Conservation (phyloP, 768 basidiomycete species). For the Amanita muscaria region DNA sequence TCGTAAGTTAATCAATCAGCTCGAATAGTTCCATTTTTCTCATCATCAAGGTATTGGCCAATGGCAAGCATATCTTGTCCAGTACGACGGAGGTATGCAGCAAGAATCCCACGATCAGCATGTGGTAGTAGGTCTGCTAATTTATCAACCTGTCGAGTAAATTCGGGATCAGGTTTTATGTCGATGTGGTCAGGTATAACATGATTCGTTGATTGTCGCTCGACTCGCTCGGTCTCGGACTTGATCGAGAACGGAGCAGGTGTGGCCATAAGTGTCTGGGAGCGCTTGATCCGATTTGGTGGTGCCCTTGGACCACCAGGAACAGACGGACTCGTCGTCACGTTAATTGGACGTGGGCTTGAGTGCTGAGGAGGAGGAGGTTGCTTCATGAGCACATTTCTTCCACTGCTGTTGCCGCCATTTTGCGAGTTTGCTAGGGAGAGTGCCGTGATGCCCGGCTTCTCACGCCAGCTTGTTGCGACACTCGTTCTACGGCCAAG, state of each 20-base stretch:
- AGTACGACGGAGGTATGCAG: constrained; percentile 61
- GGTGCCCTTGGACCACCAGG: constrained; percentile 72
- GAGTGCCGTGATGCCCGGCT: constrained; percentile 11
- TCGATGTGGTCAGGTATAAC: constrained; percentile 21
- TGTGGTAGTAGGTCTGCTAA: constrained; percentile 64
- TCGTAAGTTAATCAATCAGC: constrained; percentile 11
- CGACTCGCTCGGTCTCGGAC: constrained; percentile 1
- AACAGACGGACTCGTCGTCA: constrained; percentile 25
- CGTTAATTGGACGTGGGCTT: constrained; percentile 3
- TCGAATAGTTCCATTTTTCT: constrained; percentile 61
- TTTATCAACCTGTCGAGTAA: constrained; percentile 61
- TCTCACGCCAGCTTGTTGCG: constrained; percentile 15
- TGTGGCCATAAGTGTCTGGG: constrained; percentile 53
- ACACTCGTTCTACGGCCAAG: constrained; percentile 64
- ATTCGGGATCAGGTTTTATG: constrained; percentile 40
- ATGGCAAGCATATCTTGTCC: constrained; percentile 83
- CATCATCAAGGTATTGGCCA: constrained; percentile 78
- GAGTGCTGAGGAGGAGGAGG: neutral
- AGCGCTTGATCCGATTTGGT: constrained; percentile 51
- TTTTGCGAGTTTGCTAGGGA: constrained; percentile 10
- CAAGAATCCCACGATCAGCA: constrained; percentile 58
- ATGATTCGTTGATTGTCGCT: neutral
- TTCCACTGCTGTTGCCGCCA: neutral
- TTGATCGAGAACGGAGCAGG: constrained; percentile 22
- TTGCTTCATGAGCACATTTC: neutral